Conservation (phyloP, 352 stramenopile species). For the Globisporangium barbulae region DNA sequence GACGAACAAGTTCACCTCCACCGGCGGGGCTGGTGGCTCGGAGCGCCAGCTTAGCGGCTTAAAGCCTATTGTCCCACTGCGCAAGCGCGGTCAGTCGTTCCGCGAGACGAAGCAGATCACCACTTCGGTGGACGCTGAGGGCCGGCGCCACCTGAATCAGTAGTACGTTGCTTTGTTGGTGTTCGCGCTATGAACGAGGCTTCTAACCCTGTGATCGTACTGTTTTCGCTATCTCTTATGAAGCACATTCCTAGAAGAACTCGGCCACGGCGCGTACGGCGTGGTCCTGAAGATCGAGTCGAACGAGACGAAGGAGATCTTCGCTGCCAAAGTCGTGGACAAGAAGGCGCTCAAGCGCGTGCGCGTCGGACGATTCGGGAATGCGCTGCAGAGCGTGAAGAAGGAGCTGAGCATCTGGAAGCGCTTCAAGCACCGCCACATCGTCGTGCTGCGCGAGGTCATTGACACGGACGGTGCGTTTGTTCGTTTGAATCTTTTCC, state of each 20-base stretch:
- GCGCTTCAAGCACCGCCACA: slow-evolving; percentile 93
- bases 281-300: slow-evolving; percentile 65
- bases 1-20: not conserved
- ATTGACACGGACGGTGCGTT: slow-evolving; percentile 89
- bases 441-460: slow-evolving; percentile 94
- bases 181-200: not conserved
- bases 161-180: slow-evolving; percentile 40
- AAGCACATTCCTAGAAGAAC: slow-evolving; percentile 70
- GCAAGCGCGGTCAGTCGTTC: slow-evolving; percentile 67
- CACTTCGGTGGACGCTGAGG: slow-evolving; percentile 45
- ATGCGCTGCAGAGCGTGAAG: slow-evolving; percentile 79
- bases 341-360: slow-evolving; percentile 75
- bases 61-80: slow-evolving; percentile 53
- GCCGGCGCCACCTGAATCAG: slow-evolving; percentile 63
- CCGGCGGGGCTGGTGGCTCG: slow-evolving; percentile 19
- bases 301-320: slow-evolving; percentile 65
- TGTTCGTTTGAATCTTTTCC: not conserved
- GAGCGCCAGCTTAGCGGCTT: slow-evolving; percentile 42
- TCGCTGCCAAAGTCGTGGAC: slow-evolving; percentile 74
- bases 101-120: slow-evolving; percentile 58
- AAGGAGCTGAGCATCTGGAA: slow-evolving; percentile 97
- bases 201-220: not conserved
- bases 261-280: slow-evolving; percentile 73
- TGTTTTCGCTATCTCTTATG: not conserved
- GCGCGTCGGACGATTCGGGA: slow-evolving; percentile 65